Percentiles rank a stretch among this genome's conserved stretches.
Conservation (phyloP, 192 early-diverging fungal species). For the Spinellus fusiger region DNA sequence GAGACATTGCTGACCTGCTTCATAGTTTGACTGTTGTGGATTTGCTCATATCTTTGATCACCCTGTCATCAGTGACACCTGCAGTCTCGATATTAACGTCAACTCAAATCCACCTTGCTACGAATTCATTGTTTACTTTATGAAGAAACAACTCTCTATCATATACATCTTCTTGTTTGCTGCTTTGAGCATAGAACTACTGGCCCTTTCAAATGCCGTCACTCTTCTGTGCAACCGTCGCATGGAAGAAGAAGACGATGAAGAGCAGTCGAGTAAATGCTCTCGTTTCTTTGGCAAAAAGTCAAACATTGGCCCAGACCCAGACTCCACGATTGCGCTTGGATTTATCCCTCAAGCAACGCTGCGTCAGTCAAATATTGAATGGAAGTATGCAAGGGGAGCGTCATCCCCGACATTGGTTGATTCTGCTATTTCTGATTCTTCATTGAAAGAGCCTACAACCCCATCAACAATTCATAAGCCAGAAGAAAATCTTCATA, state of each 20-base stretch:
- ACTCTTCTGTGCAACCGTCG: conserved; percentile 7
- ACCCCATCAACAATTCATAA: not conserved
- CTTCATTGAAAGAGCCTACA: not conserved
- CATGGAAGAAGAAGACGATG: not conserved
- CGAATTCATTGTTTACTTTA: not conserved
- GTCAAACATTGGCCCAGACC: not conserved
- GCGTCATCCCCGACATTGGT: not conserved
- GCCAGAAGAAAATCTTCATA: not conserved
- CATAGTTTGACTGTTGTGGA: conserved; percentile 14
- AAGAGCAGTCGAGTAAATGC: not conserved
- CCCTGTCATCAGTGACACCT: conserved; percentile 3
- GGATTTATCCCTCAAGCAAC: not conserved
- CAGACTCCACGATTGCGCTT: not conserved
- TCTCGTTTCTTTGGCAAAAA: not conserved
- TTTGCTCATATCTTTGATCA: conserved; percentile 12
- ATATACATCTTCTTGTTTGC: conserved; percentile 11
- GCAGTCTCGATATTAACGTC: not conserved
- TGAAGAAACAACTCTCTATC: conserved; percentile 1
- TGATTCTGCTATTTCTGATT: conserved; percentile 1
- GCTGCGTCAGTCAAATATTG: not conserved
- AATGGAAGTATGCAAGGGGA: conserved; percentile 1
- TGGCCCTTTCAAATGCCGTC: conserved; percentile 12
- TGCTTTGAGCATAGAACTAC: not conserved
- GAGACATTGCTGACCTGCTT: not conserved
- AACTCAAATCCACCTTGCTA: conserved; percentile 8